phyloP scores from a whole-genome alignment of 345 rosid species.

The Gossypium ekmanianum region DNA sequence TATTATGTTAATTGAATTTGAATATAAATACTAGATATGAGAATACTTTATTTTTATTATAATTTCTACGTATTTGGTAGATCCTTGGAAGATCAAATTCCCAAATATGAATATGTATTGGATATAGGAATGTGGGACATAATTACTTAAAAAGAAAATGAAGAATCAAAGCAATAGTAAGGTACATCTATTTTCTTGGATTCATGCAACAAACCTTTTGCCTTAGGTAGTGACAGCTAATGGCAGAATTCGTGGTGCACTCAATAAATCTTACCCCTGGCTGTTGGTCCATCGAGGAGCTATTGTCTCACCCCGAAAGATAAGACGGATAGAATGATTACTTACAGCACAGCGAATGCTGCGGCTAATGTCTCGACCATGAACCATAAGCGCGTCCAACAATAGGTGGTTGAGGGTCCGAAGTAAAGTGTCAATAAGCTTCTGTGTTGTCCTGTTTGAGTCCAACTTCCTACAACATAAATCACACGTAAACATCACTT shows the following conservation, averaged over 20 bases:
- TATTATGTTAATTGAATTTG: not conserved
- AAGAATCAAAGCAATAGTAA: not conserved
- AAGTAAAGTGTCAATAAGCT: constrained; percentile 37
- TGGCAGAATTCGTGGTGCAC: not conserved
- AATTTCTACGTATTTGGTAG: no score
- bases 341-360: constrained; percentile 58
- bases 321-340: constrained; percentile 7
- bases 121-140: not conserved
- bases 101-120: not conserved
- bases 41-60: no score
- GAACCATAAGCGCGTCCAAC: constrained; percentile 49
- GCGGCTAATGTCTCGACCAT: constrained; percentile 52
- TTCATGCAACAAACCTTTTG: not conserved
- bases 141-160: not conserved
- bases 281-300: constrained; percentile 21
- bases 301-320: constrained; percentile 17
- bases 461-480: constrained; percentile 31
- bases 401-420: constrained; percentile 57
- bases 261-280: constrained; percentile 36
- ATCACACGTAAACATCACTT: constrained; percentile 1
- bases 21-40: not conserved
- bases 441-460: constrained; percentile 29
- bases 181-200: not conserved
- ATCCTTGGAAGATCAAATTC: no score
- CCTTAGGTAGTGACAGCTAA: not conserved